These are phyloP conservation scores for Rhodamnia argentea DNA, from an alignment of 345 rosid species.

Conservation along the genomic window DNA sequence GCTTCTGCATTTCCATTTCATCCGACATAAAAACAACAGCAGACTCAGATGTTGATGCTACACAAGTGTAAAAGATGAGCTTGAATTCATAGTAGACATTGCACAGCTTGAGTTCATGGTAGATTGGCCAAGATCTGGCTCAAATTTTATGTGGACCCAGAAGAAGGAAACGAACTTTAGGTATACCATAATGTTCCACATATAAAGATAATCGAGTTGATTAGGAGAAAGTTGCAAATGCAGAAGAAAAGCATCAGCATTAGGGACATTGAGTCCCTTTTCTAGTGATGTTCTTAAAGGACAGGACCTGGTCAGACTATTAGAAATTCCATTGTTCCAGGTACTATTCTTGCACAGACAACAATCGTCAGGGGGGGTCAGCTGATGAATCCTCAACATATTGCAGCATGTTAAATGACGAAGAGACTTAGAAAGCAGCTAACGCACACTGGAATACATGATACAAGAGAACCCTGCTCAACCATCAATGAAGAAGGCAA, in stretches of 20 bases:
- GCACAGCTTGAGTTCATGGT: background rate
- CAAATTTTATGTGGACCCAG: background rate
- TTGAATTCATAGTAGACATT: background rate
- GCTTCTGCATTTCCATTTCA: constrained; percentile 35
- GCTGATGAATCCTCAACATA: background rate
- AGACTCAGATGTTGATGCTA: background rate
- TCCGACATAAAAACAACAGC: constrained; percentile 5
- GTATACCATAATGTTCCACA: background rate
- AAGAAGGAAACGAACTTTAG: background rate
- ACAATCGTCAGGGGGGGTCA: background rate
- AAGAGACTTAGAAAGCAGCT: background rate
- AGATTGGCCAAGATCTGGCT: background rate
- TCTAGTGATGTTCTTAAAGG: background rate
- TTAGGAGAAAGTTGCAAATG: background rate
- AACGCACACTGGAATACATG: background rate
- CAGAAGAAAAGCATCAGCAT: background rate
- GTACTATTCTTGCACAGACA: background rate
- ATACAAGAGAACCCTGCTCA: background rate
- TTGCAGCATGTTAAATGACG: background rate
- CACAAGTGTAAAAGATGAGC: background rate
- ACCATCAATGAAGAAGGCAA: background rate
- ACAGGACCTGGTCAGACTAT: background rate
- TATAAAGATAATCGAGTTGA: background rate
- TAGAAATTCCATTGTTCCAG: background rate
- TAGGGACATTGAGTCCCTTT: background rate